A percentile compares a stretch with the other conserved stretches of the same genome.
Conservation (phyloP, 2,329 filamentous ascomycete genomes). For the Exophiala oligosperma region DNA sequence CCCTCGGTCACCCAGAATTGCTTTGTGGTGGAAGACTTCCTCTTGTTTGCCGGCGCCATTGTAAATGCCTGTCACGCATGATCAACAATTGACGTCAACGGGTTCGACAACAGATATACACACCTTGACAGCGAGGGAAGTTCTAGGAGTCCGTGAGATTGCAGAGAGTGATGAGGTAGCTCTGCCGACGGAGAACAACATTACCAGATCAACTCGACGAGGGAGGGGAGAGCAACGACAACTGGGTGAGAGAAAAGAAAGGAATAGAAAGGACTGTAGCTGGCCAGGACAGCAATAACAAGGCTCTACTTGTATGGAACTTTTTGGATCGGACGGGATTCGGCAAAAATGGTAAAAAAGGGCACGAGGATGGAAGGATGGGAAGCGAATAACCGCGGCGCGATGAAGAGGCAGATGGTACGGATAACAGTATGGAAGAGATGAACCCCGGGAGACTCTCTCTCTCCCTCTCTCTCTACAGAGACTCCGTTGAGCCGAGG, state of each 20-base stretch:
- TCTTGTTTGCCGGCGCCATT: conserved; percentile 32
- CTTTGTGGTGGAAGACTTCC: conserved; percentile 42
- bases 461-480: too few species aligned
- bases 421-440: neutral
- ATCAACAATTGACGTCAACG: conserved; percentile 18
- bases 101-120: neutral
- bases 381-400: conserved; percentile 6
- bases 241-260: conserved; percentile 1
- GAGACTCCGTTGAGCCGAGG: conserved; percentile 15
- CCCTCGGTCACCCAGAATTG: conserved; percentile 41
- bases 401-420: neutral
- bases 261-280: conserved; percentile 4
- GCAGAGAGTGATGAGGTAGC: conserved; percentile 23
- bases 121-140: conserved; percentile 19
- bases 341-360: conserved; percentile 5
- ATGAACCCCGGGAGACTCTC: too few species aligned
- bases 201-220: conserved; percentile 18
- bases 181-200: conserved; percentile 27
- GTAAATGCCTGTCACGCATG: conserved; percentile 22
- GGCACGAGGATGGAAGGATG: conserved; percentile 4
- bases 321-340: conserved; percentile 22
- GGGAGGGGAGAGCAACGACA: conserved; percentile 7
- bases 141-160: conserved; percentile 17
- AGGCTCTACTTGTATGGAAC: conserved; percentile 8
- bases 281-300: conserved; percentile 8